Base-by-base conservation (phyloP, 1,284 basidiomycete genomes). In the Boletus smithii region DNA sequence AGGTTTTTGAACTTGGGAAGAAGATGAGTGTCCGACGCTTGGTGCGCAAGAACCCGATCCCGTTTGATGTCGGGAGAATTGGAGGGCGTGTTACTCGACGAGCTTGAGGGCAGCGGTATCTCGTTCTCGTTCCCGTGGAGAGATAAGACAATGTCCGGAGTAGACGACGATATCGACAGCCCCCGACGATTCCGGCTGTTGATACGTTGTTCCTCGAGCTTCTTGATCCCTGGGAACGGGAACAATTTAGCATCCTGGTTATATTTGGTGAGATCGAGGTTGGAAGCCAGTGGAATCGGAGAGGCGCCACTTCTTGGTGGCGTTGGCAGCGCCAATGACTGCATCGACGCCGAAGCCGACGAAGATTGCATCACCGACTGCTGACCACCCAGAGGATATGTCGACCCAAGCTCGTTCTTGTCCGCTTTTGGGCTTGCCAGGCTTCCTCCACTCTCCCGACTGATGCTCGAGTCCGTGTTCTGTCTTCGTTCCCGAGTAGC, bases 141-240 rank as follows among this genome's bases (percentile, higher is more conserved):
- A 35, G 70, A 70, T n/a, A 72, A 69, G 31, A 73, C 68, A 41
- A 79, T 73, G 56, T 88, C 85, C 14, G 83, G 83, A 16, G 77
- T 80, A 5, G 85, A 85, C 3, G 78, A 73, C 0, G 83, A 83
- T 61, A 62, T 68, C 41, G 64, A 72, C 36, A 80, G 63, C 3
- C 73, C 77, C 51, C 76, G 58, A 42, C 60, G 77, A 40, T 73
- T 74, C 33, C 80, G 76, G 54, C 73, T 78, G 50, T 75, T 78
- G 37, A 65, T 65, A 39, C 81, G 76, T 59, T 85, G 80, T 60
- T 87, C 84, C 63, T 91, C 85, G 27, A 91, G 73, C 54, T 78
- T 79, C 54, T 80, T 76, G 59, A 93, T 85, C 26, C 88, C 90
- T 5, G 91, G 91, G 75, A 95, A 95, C 0, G 91, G 91, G 64